phyloP scores from a whole-genome alignment of 2,329 filamentous ascomycete species.

The Drechslerella coelobrocha region DNA sequence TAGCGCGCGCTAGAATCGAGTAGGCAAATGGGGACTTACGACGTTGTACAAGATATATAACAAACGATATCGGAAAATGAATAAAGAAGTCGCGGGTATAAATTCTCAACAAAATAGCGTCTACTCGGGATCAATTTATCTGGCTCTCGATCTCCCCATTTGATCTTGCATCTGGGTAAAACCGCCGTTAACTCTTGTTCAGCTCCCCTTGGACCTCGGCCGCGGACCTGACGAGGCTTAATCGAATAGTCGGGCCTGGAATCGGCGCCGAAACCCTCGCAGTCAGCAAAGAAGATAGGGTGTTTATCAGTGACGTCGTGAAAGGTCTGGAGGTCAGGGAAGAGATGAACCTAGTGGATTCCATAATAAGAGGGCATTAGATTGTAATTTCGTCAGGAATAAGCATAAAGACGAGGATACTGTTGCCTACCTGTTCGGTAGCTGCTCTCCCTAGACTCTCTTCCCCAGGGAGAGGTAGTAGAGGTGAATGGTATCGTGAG shows the following conservation, averaged over 20 bases:
- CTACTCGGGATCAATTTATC: background rate
- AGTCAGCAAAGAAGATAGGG: constrained; percentile 8
- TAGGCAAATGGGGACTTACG: background rate
- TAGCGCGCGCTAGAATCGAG: background rate
- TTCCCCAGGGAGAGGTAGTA: constrained; percentile 9
- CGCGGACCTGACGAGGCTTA: background rate
- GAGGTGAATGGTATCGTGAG: background rate
- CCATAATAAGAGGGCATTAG: background rate
- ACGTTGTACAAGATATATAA: background rate
- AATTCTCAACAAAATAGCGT: constrained; percentile 3
- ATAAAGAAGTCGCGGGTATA: constrained; percentile 12
- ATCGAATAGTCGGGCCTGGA: background rate
- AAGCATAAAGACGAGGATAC: no score
- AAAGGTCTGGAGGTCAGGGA: background rate
- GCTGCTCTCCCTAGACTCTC: background rate
- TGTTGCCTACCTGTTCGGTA: constrained; percentile 1
- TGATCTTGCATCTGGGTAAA: no score
- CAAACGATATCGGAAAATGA: constrained; percentile 8
- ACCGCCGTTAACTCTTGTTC: no score
- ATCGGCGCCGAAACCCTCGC: constrained; percentile 4
- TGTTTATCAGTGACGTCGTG: background rate
- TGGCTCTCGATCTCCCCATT: background rate
- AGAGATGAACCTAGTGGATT: constrained; percentile 5
- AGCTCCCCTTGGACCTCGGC: no score
- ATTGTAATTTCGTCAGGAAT: background rate